phyloP scores from a whole-genome alignment of 2,329 filamentous ascomycete genomes.

The Fusarium sp. region DNA sequence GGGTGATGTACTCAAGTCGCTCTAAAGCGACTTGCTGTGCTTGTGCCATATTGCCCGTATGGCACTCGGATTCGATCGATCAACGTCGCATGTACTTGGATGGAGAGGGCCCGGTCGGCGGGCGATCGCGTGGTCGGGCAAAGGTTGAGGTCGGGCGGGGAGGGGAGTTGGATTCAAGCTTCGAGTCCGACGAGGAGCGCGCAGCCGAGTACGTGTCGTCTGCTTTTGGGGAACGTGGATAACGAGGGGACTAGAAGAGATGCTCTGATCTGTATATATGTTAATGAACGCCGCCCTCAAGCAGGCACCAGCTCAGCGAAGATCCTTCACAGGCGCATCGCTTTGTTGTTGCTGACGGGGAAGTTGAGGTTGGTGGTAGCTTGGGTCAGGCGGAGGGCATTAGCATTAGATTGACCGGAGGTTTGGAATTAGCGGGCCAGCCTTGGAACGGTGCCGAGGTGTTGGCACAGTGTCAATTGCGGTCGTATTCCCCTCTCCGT shows the following conservation, averaged over 20 bases:
- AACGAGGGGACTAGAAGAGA: neutral
- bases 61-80: conserved; percentile 40
- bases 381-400: conserved; percentile 42
- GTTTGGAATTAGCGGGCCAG: conserved; percentile 41
- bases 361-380: conserved; percentile 40
- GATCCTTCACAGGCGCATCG: conserved; percentile 43
- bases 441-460: conserved; percentile 21
- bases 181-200: conserved; percentile 22
- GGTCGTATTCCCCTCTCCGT: neutral
- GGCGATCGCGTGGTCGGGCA: conserved; percentile 11
- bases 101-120: conserved; percentile 10
- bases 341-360: conserved; percentile 25
- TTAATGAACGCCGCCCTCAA: conserved; percentile 24
- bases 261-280: neutral
- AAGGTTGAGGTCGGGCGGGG: conserved; percentile 15
- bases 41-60: conserved; percentile 53
- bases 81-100: conserved; percentile 47
- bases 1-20: conserved; percentile 66
- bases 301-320: conserved; percentile 29
- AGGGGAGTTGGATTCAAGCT: conserved; percentile 14
- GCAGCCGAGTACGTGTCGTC: conserved; percentile 29
- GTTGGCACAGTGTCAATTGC: conserved; percentile 33
- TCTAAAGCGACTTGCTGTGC: conserved; percentile 67
- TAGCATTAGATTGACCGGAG: conserved; percentile 29
- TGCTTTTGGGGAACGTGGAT: conserved; percentile 3